Evolutionary conservation across 2,329 filamentous ascomycete species (phyloP).

Genomic region (Samsoniella hepiali): DNA sequence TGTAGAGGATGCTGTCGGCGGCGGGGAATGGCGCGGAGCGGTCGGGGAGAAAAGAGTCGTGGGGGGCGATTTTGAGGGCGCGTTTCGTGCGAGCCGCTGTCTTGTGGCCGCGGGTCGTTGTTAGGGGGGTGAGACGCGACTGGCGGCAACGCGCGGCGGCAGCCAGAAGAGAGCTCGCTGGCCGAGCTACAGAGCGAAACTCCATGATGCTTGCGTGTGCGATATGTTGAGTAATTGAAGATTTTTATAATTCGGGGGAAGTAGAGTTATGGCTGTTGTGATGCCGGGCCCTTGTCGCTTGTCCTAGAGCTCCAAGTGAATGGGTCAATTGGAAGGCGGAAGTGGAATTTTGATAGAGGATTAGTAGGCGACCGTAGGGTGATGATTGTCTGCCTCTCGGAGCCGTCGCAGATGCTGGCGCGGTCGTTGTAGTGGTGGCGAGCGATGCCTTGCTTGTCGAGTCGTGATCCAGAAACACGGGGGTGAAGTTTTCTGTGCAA

Average conservation of each 20-base stretch:
- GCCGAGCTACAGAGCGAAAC: slow-evolving; percentile 34
- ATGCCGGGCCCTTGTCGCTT: neutral
- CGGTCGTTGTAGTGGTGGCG: neutral
- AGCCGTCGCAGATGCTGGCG: neutral
- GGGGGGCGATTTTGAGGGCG: slow-evolving; percentile 56
- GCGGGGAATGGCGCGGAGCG: slow-evolving; percentile 30
- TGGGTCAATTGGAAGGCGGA: slow-evolving; percentile 14
- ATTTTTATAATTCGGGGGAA: too few species aligned
- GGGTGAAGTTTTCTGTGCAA: slow-evolving; percentile 19
- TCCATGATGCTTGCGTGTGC: slow-evolving; percentile 30
- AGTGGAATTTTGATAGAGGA: neutral
- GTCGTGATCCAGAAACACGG: slow-evolving; percentile 12
- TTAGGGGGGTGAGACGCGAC: slow-evolving; percentile 24
- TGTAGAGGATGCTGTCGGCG: slow-evolving; percentile 50
- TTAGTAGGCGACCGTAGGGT: neutral
- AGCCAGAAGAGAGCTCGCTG: slow-evolving; percentile 33
- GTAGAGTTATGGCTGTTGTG: neutral
- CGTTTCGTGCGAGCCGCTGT: slow-evolving; percentile 54
- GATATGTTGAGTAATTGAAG: neutral
- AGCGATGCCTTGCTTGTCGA: slow-evolving; percentile 2
- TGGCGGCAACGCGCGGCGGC: slow-evolving; percentile 18
- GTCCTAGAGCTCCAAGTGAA: slow-evolving; percentile 16
- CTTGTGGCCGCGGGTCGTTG: slow-evolving; percentile 44
- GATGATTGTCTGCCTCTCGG: neutral
- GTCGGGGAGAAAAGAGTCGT: slow-evolving; percentile 55